Percentiles rank a stretch among this genome's conserved stretches.
phyloP scores from a whole-genome alignment of 345 rosid genomes.

The Draba incana region DNA sequence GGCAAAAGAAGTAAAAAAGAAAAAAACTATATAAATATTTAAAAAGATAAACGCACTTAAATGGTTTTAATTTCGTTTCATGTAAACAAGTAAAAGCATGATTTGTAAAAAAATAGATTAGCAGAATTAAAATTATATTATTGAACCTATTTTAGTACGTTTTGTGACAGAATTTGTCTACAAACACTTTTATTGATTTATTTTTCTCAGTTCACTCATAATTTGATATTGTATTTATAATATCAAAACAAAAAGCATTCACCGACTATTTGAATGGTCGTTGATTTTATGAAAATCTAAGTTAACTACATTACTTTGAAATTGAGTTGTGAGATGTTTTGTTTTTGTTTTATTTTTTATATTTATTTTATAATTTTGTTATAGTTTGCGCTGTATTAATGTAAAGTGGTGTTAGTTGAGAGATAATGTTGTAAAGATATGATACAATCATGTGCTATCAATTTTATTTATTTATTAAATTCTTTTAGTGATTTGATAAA shows the following conservation, averaged over 20 bases:
- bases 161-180: neutral
- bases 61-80: conserved; percentile 7
- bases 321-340: neutral
- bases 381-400: conserved; percentile 27
- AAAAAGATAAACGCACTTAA: conserved; percentile 11
- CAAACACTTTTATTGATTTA: neutral
- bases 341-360: neutral
- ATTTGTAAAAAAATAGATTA: neutral
- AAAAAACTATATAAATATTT: neutral
- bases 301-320: conserved; percentile 1
- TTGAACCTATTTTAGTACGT: neutral
- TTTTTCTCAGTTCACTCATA: neutral
- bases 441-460: conserved; percentile 41
- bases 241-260: neutral
- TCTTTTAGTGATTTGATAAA: conserved; percentile 17
- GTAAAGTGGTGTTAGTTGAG: conserved; percentile 38
- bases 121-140: neutral
- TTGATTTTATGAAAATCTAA: neutral
- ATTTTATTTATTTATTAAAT: conserved; percentile 1
- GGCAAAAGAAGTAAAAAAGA: conserved; percentile 3
- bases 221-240: neutral
- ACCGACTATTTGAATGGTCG: neutral
- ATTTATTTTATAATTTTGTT: neutral
- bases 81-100: neutral
- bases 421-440: conserved; percentile 35